Base-by-base conservation (phyloP, 441 rosid genomes). In the Syzygium syzygioides region DNA sequence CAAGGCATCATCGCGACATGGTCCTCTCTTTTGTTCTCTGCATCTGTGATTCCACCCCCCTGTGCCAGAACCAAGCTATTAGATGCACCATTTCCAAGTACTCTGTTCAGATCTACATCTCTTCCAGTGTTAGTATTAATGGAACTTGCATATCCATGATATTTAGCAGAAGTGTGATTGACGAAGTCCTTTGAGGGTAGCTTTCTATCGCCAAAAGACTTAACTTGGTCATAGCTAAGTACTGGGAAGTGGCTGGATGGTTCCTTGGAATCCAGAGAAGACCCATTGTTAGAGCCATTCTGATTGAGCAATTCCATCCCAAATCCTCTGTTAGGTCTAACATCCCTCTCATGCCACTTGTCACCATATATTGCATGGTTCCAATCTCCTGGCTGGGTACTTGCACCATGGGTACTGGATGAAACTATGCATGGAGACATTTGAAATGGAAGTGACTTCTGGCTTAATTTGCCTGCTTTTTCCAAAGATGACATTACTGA, bases 251-350 rank as follows among this genome's bases (percentile, higher is more conserved):
- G 90, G 86, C 89, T 84, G 30, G 86, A 66, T 86, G 60, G 86
- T 79, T 95, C 96, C 91, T 94, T 95, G 53, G 94, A 93, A 80
- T 94, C 94, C 85, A 98, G 93, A 17, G 96, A 95, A 79, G 97
- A 95, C 86, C 97, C 96, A 88, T 89, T 91, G 90, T 93, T 93
- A 89, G 93, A 92, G 88, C 97, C 94, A 91, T 94, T 95, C 89
- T 88, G 94, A 88, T 90, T 90, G 26, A 90, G 91, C 90, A 90
- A 88, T 86, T 90, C 95, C 88, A 68, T 88, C 86, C 92, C 96
- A 62, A 90, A 91, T 71, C 92, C 92, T 37, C 93, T 88, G 91
- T 89, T 93, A 57, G 88, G 90, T 90, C 94, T 89, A 87, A 94
- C 92, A 89, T 89, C 92, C 91, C 89, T 90, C 86, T 92, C 94